Conservation (phyloP, 2,329 filamentous ascomycete species). For the Ploettnerulaceae sp. region DNA sequence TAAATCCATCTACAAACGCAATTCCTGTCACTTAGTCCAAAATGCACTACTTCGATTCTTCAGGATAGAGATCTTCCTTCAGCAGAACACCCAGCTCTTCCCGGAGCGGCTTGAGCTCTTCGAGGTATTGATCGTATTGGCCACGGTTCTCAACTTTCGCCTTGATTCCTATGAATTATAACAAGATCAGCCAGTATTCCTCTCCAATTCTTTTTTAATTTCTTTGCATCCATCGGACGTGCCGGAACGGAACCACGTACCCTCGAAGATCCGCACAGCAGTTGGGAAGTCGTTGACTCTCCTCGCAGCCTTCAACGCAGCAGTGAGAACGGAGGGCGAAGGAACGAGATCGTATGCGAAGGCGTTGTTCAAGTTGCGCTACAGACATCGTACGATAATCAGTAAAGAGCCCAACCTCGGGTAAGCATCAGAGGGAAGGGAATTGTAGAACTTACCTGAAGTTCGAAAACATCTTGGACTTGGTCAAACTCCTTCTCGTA, state of each 20-base stretch:
- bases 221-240: constrained; percentile 1
- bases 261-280: constrained; percentile 97
- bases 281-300: constrained; percentile 98
- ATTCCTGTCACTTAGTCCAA: constrained; percentile 14
- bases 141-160: constrained; percentile 98
- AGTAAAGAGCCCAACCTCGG: constrained; percentile 16
- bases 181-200: constrained; percentile 16
- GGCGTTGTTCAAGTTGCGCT: constrained; percentile 98
- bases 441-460: constrained; percentile 71
- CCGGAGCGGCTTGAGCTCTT: constrained; percentile 85
- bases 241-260: constrained; percentile 48
- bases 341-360: constrained; percentile 99
- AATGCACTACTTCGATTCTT: constrained; percentile 35
- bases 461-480: constrained; percentile 99
- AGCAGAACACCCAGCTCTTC: constrained; percentile 89
- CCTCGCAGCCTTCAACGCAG: constrained; percentile 88
- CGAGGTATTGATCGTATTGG: constrained; percentile 95
- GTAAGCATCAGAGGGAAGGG: neutral
- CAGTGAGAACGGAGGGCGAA: constrained; percentile 82
- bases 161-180: constrained; percentile 71
- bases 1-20: constrained; percentile 24
- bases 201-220: neutral
- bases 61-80: constrained; percentile 90
- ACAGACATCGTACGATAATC: constrained; percentile 29
- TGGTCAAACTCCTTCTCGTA: constrained; percentile 99